These are phyloP conservation scores for Tulasnella sp. DNA, from an alignment of 768 basidiomycete species.

Conservation along the genomic window DNA sequence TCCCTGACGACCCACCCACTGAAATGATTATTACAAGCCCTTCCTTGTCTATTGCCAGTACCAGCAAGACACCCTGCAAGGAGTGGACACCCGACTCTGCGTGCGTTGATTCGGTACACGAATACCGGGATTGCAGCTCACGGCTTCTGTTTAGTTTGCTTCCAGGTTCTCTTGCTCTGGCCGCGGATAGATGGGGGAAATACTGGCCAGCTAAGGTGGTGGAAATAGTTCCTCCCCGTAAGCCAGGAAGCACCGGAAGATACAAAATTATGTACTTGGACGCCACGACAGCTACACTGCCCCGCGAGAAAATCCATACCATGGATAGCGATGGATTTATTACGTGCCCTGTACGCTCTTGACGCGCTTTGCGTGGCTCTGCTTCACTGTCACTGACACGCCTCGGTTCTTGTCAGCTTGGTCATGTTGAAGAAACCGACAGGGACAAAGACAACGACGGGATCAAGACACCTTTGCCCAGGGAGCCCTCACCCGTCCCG, in stretches of 20 bases:
- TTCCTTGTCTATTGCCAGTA: no score
- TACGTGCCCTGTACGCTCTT: not conserved
- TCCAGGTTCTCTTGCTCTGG: no score
- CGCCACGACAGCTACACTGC: not conserved
- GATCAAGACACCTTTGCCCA: conserved; percentile 3
- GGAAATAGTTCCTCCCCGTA: not conserved
- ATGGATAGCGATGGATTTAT: not conserved
- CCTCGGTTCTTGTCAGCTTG: not conserved
- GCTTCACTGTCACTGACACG: not conserved
- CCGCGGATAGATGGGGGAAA: not conserved
- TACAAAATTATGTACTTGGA: conserved; percentile 4
- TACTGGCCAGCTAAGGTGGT: conserved; percentile 12
- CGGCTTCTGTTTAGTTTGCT: no score
- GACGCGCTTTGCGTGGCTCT: not conserved
- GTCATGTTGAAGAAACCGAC: not conserved
- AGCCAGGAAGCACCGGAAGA: not conserved
- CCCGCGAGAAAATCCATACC: not conserved
- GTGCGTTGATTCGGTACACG: not conserved
- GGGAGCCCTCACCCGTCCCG: conserved; percentile 4
- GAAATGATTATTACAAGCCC: not conserved
- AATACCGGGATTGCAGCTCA: no score
- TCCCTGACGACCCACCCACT: no score
- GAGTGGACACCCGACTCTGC: conserved; percentile 5
- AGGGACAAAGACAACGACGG: conserved; percentile 4
- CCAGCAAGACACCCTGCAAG: no score